Conservation (phyloP, 2,329 filamentous ascomycete species). For the Fusarium brachygibbosum region DNA sequence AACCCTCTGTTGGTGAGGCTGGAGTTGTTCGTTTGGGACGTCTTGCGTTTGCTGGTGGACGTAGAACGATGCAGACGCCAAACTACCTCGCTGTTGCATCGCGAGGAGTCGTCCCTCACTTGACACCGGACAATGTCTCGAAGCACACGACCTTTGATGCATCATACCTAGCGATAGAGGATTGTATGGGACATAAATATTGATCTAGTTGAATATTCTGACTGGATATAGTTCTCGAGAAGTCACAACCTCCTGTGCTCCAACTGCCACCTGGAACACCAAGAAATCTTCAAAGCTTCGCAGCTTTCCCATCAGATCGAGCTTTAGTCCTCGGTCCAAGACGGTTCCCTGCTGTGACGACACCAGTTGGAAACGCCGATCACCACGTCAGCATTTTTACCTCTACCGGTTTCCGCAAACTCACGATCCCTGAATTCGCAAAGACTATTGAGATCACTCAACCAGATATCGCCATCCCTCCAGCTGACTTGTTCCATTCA, state of each 20-base stretch:
- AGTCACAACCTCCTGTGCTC: slow-evolving; percentile 64
- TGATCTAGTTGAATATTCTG: background rate
- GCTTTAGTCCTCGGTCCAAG: slow-evolving; percentile 82
- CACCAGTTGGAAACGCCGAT: slow-evolving; percentile 78
- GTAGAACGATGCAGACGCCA: slow-evolving; percentile 82
- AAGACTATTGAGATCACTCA: slow-evolving; percentile 73
- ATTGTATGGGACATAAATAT: slow-evolving; percentile 74
- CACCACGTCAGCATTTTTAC: slow-evolving; percentile 83
- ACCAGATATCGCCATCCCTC: slow-evolving; percentile 83
- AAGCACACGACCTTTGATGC: slow-evolving; percentile 75
- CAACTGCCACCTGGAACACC: slow-evolving; percentile 57
- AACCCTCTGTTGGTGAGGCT: slow-evolving; percentile 55
- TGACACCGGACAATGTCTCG: slow-evolving; percentile 85
- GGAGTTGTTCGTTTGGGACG: slow-evolving; percentile 74
- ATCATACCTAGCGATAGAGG: slow-evolving; percentile 87
- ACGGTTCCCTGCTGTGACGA: slow-evolving; percentile 79
- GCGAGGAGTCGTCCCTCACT: slow-evolving; percentile 85
- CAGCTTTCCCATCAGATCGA: slow-evolving; percentile 74
- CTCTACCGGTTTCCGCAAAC: slow-evolving; percentile 83
- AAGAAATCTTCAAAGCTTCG: slow-evolving; percentile 80
- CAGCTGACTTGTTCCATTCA: slow-evolving; percentile 76
- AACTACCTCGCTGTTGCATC: slow-evolving; percentile 85
- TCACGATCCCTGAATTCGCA: slow-evolving; percentile 78
- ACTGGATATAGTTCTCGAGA: slow-evolving; percentile 66
- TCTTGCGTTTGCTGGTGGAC: slow-evolving; percentile 71